Percentiles rank a stretch among this genome's conserved stretches.
Conservation (phyloP, 306 rosid species). For the Prinsepia uniflora region DNA sequence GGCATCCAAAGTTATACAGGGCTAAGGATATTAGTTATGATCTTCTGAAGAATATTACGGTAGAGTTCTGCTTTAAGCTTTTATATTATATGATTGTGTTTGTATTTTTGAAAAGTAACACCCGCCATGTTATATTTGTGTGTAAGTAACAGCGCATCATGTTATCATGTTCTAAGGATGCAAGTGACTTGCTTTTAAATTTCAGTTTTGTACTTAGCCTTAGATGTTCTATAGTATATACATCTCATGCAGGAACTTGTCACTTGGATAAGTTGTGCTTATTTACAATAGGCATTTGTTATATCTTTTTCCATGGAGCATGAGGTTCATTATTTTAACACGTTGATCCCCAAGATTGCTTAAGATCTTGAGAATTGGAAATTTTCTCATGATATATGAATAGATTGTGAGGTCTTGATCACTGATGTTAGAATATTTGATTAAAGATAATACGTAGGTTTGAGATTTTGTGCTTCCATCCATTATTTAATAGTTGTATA, state of each 20-base stretch:
- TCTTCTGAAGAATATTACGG: constrained; percentile 87
- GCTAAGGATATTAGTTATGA: constrained; percentile 59
- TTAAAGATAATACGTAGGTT: not conserved
- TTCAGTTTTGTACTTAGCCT: not conserved
- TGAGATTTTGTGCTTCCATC: not conserved
- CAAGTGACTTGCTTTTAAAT: not conserved
- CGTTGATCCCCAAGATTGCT: too few species aligned
- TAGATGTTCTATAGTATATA: too few species aligned
- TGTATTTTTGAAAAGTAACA: not conserved
- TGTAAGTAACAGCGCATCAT: too few species aligned
- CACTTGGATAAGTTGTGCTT: too few species aligned
- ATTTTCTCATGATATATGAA: not conserved
- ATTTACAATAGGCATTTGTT: too few species aligned
- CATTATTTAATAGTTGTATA: not conserved
- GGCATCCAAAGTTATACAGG: constrained; percentile 92
- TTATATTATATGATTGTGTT: not conserved
- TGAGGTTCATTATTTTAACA: too few species aligned
- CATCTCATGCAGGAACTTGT: too few species aligned
- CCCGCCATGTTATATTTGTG: not conserved
- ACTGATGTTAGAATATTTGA: not conserved
- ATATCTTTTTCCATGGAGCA: too few species aligned
- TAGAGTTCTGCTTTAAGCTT: constrained; percentile 33
- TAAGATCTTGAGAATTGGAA: too few species aligned
- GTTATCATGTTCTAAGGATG: too few species aligned
- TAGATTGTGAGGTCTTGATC: not conserved